These are phyloP conservation scores for Fusarium lateritium DNA, from an alignment of 2,329 filamentous ascomycete species.

Conservation along the genomic window DNA sequence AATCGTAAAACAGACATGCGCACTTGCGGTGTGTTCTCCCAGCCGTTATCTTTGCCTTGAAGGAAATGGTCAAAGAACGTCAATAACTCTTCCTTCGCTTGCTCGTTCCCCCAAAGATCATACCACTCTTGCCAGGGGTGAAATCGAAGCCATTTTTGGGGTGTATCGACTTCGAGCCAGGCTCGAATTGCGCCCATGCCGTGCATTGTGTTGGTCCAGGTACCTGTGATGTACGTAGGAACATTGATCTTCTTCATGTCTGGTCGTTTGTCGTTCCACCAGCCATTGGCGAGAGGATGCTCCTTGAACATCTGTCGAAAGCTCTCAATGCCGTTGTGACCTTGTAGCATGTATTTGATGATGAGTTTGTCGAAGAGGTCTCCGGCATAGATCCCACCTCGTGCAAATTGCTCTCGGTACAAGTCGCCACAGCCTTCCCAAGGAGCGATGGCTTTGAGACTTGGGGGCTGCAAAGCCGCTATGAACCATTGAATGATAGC, in stretches of 20 bases:
- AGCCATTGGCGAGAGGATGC: conserved; percentile 1
- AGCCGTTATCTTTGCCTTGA: conserved; percentile 1
- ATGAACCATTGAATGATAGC: conserved; percentile 28
- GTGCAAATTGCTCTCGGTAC: conserved; percentile 8
- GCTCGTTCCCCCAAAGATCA: conserved; percentile 18
- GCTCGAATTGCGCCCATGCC: conserved; percentile 15
- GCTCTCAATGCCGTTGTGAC: conserved; percentile 2
- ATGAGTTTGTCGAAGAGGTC: conserved; percentile 17
- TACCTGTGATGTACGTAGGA: conserved; percentile 16
- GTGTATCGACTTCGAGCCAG: conserved; percentile 20
- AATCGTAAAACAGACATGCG: conserved; percentile 8
- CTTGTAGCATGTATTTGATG: conserved; percentile 26
- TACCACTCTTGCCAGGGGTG: conserved; percentile 33
- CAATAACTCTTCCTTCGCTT: background rate
- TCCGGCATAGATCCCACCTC: background rate
- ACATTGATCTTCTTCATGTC: conserved; percentile 27
- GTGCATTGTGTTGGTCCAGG: conserved; percentile 22
- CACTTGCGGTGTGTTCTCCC: background rate
- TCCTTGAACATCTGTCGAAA: conserved; percentile 22
- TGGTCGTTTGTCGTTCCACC: conserved; percentile 22
- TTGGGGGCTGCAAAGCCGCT: conserved; percentile 2
- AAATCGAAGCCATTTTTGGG: conserved; percentile 17
- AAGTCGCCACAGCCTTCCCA: conserved; percentile 19
- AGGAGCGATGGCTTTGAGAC: conserved; percentile 17
- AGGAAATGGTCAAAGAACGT: conserved; percentile 19